A percentile compares a stretch with the other conserved stretches of the same genome.
phyloP scores from a whole-genome alignment of 108 stramenopile genomes.

The Discostella stelligeroides region DNA sequence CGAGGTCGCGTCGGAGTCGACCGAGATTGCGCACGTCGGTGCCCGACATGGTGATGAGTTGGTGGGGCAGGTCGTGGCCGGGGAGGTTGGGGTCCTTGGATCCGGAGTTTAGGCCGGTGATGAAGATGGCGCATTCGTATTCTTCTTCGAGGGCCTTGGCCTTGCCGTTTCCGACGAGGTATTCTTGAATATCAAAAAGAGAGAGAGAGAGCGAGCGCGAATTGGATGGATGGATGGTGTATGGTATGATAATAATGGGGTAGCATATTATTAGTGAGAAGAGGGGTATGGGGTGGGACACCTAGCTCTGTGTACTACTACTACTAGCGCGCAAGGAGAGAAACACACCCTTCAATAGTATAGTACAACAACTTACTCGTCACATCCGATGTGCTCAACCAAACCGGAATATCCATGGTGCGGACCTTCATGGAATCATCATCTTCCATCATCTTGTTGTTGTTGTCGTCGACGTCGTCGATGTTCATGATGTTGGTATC shows the following conservation, averaged over 20 bases:
- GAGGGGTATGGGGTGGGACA: too few relatives aligned
- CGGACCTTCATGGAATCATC: slow-evolving; percentile 13
- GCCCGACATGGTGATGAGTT: slow-evolving; percentile 35
- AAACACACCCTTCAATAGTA: too few relatives aligned
- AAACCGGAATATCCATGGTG: slow-evolving; percentile 43
- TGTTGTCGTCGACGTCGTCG: not conserved
- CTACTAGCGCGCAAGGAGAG: not conserved
- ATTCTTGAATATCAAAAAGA: slow-evolving; percentile 11
- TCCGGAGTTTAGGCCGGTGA: slow-evolving; percentile 34
- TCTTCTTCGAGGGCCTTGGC: slow-evolving; percentile 36
- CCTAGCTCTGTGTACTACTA: slow-evolving; percentile 1
- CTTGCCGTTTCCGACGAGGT: slow-evolving; percentile 29
- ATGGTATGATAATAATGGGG: slow-evolving; percentile 5
- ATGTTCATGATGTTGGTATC: too few relatives aligned
- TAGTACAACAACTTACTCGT: slow-evolving; percentile 40
- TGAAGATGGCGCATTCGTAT: slow-evolving; percentile 40
- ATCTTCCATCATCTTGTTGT: slow-evolving; percentile 4
- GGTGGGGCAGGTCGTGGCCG: slow-evolving; percentile 31
- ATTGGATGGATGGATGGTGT: slow-evolving; percentile 5
- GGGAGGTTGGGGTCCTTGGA: slow-evolving; percentile 26
- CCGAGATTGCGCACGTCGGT: slow-evolving; percentile 26
- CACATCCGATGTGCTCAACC: slow-evolving; percentile 43
- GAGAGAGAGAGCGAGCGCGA: not conserved
- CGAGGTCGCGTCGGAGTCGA: too few relatives aligned
- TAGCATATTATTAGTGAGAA: not conserved